Conservation (phyloP, 805 yeast genomes). For the Candida piceae region DNA sequence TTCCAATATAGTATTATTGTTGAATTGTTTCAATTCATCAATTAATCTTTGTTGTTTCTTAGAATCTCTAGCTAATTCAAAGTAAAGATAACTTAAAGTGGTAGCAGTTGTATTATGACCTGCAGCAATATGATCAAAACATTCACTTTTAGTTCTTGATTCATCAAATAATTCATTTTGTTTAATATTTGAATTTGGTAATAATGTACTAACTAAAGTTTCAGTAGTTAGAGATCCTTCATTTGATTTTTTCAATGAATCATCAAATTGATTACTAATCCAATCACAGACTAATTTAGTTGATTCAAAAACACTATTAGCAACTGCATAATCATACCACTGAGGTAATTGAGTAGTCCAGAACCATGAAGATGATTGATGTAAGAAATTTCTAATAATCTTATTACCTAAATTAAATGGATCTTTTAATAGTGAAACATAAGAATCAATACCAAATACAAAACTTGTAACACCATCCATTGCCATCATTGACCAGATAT, state of each 20-base stretch:
- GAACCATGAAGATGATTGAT: constrained; percentile 56
- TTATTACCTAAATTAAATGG: constrained; percentile 34
- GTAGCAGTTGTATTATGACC: constrained; percentile 75
- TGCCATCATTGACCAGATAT: constrained; percentile 65
- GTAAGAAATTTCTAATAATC: constrained; percentile 39
- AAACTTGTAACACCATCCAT: constrained; percentile 64
- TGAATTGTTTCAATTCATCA: constrained; percentile 35
- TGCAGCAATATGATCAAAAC: constrained; percentile 65
- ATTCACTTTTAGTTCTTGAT: constrained; percentile 39
- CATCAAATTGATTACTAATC: constrained; percentile 31
- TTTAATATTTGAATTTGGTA: constrained; percentile 5
- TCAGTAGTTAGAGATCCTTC: no score
- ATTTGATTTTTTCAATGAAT: constrained; percentile 10
- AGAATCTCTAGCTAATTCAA: constrained; percentile 48
- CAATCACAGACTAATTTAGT: constrained; percentile 39
- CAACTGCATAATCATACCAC: constrained; percentile 47
- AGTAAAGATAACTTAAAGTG: constrained; percentile 54
- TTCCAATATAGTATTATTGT: constrained; percentile 17
- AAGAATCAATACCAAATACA: constrained; percentile 48
- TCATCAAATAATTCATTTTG: constrained; percentile 13
- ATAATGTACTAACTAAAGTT: constrained; percentile 23
- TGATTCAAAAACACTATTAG: constrained; percentile 34
- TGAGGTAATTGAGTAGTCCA: constrained; percentile 59
- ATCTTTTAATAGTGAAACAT: constrained; percentile 40
- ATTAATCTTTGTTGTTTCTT: constrained; percentile 43